Evolutionary conservation across 1,139 yeast species (phyloP).

Genomic region (Martiniozyma asiatica): DNA sequence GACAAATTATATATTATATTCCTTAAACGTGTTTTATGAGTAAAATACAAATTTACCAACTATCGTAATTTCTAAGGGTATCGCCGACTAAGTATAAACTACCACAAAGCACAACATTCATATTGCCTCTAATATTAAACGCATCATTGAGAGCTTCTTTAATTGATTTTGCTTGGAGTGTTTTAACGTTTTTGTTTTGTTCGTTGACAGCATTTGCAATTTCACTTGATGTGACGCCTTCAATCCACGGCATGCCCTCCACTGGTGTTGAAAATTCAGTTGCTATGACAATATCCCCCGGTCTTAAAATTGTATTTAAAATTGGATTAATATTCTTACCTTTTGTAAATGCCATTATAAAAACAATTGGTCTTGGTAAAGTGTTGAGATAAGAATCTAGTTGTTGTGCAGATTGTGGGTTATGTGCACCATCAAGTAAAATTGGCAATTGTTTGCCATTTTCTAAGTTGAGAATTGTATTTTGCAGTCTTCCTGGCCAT

Average conservation of each 20-base stretch:
- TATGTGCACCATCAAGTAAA: constrained; percentile 83
- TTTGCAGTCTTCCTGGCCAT: constrained; percentile 61
- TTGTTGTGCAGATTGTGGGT: constrained; percentile 69
- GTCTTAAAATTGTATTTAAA: constrained; percentile 36
- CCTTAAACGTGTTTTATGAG: too few relatives aligned
- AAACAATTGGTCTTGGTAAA: constrained; percentile 32
- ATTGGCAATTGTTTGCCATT: constrained; percentile 1
- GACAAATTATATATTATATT: too few relatives aligned
- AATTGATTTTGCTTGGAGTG: too few relatives aligned
- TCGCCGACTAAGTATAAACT: constrained; percentile 70
- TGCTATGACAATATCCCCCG: constrained; percentile 46
- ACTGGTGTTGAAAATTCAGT: constrained; percentile 50
- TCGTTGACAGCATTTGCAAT: too few relatives aligned
- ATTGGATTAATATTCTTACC: constrained; percentile 42
- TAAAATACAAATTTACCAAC: too few relatives aligned
- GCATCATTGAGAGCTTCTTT: too few relatives aligned
- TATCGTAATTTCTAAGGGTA: constrained; percentile 33
- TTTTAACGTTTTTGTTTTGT: too few relatives aligned
- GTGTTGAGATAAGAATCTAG: constrained; percentile 34
- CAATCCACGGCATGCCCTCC: constrained; percentile 96
- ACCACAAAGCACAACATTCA: constrained; percentile 49
- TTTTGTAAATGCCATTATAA: constrained; percentile 61
- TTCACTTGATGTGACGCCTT: too few relatives aligned
- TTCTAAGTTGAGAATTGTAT: constrained; percentile 1
- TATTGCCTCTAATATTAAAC: too few relatives aligned